A percentile compares a stretch with the other conserved stretches of the same genome.
Conservation (phyloP, 371 early-diverging fungal genomes). For the Amoeboaphelidium occidentale region DNA sequence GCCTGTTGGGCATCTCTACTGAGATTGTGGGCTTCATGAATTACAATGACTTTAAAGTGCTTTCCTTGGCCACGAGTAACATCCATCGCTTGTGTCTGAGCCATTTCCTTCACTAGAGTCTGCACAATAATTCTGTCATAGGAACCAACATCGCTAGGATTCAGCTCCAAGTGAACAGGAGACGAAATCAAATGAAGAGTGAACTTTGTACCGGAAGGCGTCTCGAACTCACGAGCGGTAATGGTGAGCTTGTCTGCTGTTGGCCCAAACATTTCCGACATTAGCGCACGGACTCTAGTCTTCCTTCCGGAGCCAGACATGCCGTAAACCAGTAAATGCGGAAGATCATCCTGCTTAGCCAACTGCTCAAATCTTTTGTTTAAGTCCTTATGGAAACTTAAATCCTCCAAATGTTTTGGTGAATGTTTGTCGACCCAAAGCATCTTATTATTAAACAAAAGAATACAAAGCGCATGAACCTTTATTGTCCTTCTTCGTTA, state of each 20-base stretch:
- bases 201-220: slow-evolving; percentile 56
- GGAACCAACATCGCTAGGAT: slow-evolving; percentile 56
- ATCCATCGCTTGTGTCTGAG: slow-evolving; percentile 29
- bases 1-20: slow-evolving; percentile 92
- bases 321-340: slow-evolving; percentile 91
- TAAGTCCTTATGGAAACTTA: slow-evolving; percentile 54
- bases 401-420: slow-evolving; percentile 57
- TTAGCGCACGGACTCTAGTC: slow-evolving; percentile 64
- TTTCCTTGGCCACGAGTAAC: neutral
- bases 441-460: slow-evolving; percentile 20
- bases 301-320: slow-evolving; percentile 93
- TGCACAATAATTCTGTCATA: slow-evolving; percentile 92
- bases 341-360: slow-evolving; percentile 32
- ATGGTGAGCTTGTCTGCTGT: slow-evolving; percentile 85
- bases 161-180: slow-evolving; percentile 4
- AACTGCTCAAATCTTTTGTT: slow-evolving; percentile 33
- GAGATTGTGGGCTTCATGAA: slow-evolving; percentile 88
- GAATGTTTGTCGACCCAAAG: slow-evolving; percentile 95
- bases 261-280: slow-evolving; percentile 69
- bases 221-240: slow-evolving; percentile 53
- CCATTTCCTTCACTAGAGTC: slow-evolving; percentile 90
- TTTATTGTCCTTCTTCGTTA: too few species aligned
- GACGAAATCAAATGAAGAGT: slow-evolving; percentile 10
- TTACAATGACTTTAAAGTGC: slow-evolving; percentile 46
- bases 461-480: too few species aligned